phyloP scores from a whole-genome alignment of 2,329 filamentous ascomycete species.

The Colletotrichum sp. region DNA sequence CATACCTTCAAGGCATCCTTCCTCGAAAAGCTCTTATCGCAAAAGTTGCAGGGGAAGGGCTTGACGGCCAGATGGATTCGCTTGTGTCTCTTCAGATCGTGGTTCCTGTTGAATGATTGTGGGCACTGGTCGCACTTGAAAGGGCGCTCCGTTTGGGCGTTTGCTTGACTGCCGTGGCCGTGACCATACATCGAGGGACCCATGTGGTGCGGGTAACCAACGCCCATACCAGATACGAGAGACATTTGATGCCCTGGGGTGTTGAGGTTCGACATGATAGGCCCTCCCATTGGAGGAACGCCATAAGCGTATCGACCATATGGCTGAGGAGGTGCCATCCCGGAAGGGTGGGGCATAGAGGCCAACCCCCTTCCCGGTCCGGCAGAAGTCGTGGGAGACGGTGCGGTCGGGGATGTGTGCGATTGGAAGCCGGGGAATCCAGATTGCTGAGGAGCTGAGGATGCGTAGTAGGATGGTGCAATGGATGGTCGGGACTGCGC shows the following conservation, averaged over 20 bases:
- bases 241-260: constrained; percentile 76
- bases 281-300: constrained; percentile 55
- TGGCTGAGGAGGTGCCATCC: constrained; percentile 54
- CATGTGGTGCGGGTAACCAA: constrained; percentile 53
- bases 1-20: constrained; percentile 96
- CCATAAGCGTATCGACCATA: constrained; percentile 38
- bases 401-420: constrained; percentile 55
- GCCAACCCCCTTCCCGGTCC: constrained; percentile 44
- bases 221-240: constrained; percentile 66
- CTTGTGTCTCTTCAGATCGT: constrained; percentile 95
- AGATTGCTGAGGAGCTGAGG: constrained; percentile 51
- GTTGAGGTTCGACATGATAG: constrained; percentile 80
- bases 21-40: constrained; percentile 95
- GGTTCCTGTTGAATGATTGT: constrained; percentile 94
- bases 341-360: constrained; percentile 25
- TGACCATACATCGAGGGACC: constrained; percentile 64
- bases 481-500: constrained; percentile 53
- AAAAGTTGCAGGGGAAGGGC: constrained; percentile 89
- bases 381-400: constrained; percentile 41
- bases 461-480: constrained; percentile 65
- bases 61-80: constrained; percentile 94
- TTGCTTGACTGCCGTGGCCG: constrained; percentile 54
- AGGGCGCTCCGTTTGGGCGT: constrained; percentile 73
- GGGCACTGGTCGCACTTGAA: constrained; percentile 95
- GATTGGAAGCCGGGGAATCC: constrained; percentile 42